These are phyloP conservation scores for Candolleomyces eurysporus DNA, from an alignment of 768 basidiomycete genomes.

Conservation along the genomic window DNA sequence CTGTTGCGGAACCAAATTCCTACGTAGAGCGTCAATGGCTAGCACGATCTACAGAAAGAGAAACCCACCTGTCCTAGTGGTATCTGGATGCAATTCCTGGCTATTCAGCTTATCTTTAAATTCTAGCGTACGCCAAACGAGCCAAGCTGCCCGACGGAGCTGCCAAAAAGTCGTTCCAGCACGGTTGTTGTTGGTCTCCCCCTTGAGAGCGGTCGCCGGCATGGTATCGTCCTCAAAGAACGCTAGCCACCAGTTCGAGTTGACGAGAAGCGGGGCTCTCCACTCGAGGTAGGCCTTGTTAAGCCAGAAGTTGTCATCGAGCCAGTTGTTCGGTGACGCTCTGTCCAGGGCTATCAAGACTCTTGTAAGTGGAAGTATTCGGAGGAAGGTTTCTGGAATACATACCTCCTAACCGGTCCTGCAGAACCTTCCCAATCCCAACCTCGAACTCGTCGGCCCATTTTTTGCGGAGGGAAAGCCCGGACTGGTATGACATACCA, in stretches of 20 bases:
- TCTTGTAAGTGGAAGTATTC: slow-evolving; percentile 17
- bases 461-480: slow-evolving; percentile 52
- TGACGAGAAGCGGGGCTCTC: slow-evolving; percentile 79
- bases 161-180: slow-evolving; percentile 76
- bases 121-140: slow-evolving; percentile 66
- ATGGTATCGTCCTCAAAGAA: slow-evolving; percentile 72
- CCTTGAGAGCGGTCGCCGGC: slow-evolving; percentile 41
- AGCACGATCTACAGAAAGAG: background rate
- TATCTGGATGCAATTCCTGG: slow-evolving; percentile 67
- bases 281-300: slow-evolving; percentile 86
- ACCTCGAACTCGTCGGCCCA: slow-evolving; percentile 69
- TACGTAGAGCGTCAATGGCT: slow-evolving; percentile 13
- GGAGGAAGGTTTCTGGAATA: slow-evolving; percentile 12
- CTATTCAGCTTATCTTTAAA: slow-evolving; percentile 65
- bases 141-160: slow-evolving; percentile 79
- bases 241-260: slow-evolving; percentile 97
- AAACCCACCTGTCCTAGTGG: slow-evolving; percentile 62
- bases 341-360: slow-evolving; percentile 66
- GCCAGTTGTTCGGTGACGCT: slow-evolving; percentile 86
- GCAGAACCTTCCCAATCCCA: slow-evolving; percentile 66
- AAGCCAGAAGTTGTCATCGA: slow-evolving; percentile 91
- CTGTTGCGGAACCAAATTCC: slow-evolving; percentile 65
- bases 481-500: slow-evolving; percentile 47
- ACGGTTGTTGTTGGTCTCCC: slow-evolving; percentile 35
- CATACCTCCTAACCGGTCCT: slow-evolving; percentile 73